These are phyloP conservation scores for Gomphus bonarii DNA, from an alignment of 1,284 basidiomycete genomes.

Conservation along the genomic window DNA sequence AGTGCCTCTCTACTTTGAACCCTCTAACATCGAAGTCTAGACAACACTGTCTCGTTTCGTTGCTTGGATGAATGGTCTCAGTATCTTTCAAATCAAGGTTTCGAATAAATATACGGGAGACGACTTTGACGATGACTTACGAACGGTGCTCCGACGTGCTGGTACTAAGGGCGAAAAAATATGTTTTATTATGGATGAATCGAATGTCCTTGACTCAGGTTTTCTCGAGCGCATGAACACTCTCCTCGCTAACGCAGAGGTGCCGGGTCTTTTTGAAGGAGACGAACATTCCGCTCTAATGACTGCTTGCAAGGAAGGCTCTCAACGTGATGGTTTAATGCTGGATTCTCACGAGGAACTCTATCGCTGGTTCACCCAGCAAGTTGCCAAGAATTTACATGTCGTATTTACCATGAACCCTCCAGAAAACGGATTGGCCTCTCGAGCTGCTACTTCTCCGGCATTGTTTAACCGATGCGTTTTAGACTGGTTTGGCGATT, in stretches of 20 bases:
- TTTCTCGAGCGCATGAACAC: constrained; percentile 99
- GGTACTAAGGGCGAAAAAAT: constrained; percentile 99
- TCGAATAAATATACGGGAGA: constrained; percentile 98
- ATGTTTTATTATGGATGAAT: constrained; percentile 99
- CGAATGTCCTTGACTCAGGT: constrained; percentile 96
- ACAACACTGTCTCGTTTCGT: constrained; percentile 98
- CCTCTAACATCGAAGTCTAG: constrained; percentile 30
- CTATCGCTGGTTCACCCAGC: constrained; percentile 95
- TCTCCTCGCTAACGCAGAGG: constrained; percentile 97
- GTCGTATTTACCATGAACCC: constrained; percentile 99
- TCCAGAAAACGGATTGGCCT: constrained; percentile 89
- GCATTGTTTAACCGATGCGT: constrained; percentile 98
- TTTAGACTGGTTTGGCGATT: constrained; percentile 97
- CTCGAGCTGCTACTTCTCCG: constrained; percentile 93
- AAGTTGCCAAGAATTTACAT: constrained; percentile 93
- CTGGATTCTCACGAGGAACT: constrained; percentile 96
- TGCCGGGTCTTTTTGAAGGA: constrained; percentile 96
- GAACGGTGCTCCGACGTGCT: constrained; percentile 84
- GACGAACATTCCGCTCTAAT: constrained; percentile 96
- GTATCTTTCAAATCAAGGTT: constrained; percentile 98
- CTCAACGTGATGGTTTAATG: constrained; percentile 95
- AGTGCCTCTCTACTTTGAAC: not conserved
- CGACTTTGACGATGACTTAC: constrained; percentile 96
- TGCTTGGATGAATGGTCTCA: constrained; percentile 98
- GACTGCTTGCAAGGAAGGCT: constrained; percentile 98